These are phyloP conservation scores for Dipodascopsis uninucleata DNA, from an alignment of 805 yeast species.

Conservation along the genomic window DNA sequence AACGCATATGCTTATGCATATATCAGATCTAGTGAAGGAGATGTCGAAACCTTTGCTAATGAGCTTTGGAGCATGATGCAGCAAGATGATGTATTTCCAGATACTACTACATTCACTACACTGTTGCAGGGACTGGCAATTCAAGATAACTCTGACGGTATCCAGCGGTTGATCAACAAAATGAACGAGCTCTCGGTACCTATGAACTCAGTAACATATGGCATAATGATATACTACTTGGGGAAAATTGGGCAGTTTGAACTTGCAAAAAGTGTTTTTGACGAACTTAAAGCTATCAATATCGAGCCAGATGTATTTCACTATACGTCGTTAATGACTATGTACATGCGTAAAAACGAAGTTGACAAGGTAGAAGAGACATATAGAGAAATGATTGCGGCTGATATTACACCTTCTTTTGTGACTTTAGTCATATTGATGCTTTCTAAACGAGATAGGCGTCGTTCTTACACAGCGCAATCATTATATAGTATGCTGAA, in stretches of 20 bases:
- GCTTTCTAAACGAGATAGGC: conserved; percentile 1
- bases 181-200: conserved; percentile 10
- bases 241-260: conserved; percentile 12
- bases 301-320: conserved; percentile 15
- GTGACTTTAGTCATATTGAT: conserved; percentile 40
- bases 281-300: conserved; percentile 10
- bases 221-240: conserved; percentile 19
- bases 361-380: conserved; percentile 7
- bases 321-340: conserved; percentile 23
- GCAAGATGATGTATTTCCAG: conserved; percentile 9
- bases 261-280: conserved; percentile 13
- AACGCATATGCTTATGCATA: conserved; percentile 13
- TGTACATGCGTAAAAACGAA: background rate
- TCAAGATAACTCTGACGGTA: conserved; percentile 6
- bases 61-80: conserved; percentile 1
- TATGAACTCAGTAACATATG: conserved; percentile 11
- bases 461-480: conserved; percentile 4
- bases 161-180: conserved; percentile 6
- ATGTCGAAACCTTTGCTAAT: background rate
- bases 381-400: conserved; percentile 14
- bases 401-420: conserved; percentile 17
- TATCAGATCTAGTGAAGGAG: background rate
- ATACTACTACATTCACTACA: conserved; percentile 13
- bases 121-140: conserved; percentile 17
- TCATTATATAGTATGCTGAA: conserved; percentile 4